A percentile compares a stretch with the other conserved stretches of the same genome.
Conservation (phyloP, 352 stramenopile genomes). For the Phytophthora fragariae region DNA sequence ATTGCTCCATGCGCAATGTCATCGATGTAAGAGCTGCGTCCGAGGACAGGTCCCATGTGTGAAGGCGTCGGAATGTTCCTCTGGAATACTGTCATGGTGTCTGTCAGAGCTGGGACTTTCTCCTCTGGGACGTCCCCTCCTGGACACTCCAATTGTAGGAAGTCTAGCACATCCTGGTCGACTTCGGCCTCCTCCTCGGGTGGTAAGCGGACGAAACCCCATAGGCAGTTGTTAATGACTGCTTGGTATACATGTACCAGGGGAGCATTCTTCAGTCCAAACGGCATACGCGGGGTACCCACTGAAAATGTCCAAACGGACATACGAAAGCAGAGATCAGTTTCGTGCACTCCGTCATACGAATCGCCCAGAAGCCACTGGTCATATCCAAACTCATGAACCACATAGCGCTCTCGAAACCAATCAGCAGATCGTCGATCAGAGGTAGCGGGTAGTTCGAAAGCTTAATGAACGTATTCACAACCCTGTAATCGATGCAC, state of each 20-base stretch:
- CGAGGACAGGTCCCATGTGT: conserved; percentile 3
- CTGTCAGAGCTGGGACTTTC: background rate
- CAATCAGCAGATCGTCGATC: conserved; percentile 35
- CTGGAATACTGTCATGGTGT: conserved; percentile 2
- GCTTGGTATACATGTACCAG: conserved; percentile 30
- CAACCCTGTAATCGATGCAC: conserved; percentile 31
- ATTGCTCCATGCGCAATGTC: conserved; percentile 2
- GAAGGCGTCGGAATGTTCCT: background rate
- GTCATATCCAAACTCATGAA: conserved; percentile 31
- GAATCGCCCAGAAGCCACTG: conserved; percentile 30
- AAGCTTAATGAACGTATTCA: conserved; percentile 27
- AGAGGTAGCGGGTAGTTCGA: conserved; percentile 25
- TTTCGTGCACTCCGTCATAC: conserved; percentile 25
- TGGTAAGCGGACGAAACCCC: conserved; percentile 11
- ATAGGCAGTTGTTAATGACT: conserved; percentile 25
- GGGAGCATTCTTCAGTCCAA: conserved; percentile 33
- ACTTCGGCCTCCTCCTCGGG: background rate
- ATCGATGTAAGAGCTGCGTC: conserved; percentile 13
- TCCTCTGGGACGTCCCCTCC: background rate
- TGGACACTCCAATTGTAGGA: background rate
- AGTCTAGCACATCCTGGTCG: conserved; percentile 5
- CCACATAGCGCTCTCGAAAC: conserved; percentile 26
- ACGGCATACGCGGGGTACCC: conserved; percentile 5
- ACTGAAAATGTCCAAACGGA: conserved; percentile 37
- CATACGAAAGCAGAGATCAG: conserved; percentile 31